These are phyloP conservation scores for Thelonectria blattea DNA, from an alignment of 2,329 filamentous ascomycete species.

Conservation along the genomic window DNA sequence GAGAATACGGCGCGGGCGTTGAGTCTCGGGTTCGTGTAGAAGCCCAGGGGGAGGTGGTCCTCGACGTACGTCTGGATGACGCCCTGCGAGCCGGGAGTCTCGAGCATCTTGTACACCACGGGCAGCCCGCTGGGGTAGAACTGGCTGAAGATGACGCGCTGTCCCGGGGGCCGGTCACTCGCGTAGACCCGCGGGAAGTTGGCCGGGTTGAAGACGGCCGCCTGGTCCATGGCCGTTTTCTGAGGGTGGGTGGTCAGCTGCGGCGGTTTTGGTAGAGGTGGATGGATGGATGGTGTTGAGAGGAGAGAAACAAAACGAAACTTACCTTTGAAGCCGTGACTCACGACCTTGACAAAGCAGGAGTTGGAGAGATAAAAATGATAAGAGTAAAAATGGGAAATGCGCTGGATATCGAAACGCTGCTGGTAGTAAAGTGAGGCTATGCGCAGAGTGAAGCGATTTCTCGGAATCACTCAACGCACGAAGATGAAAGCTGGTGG, in stretches of 20 bases:
- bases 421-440: neutral
- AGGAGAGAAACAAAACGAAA: neutral
- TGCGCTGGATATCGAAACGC: neutral
- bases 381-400: neutral
- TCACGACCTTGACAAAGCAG: neutral
- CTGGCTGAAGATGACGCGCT: conserved; percentile 37
- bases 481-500: conserved; percentile 1
- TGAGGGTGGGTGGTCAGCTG: conserved; percentile 18
- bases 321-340: neutral
- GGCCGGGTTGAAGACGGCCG: conserved; percentile 23
- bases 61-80: conserved; percentile 43
- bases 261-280: neutral
- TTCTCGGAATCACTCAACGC: neutral
- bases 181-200: conserved; percentile 32
- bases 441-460: neutral
- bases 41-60: conserved; percentile 44
- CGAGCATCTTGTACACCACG: conserved; percentile 43
- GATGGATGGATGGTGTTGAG: neutral
- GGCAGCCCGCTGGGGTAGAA: conserved; percentile 48
- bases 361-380: neutral
- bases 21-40: conserved; percentile 45
- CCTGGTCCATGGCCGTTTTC: conserved; percentile 29
- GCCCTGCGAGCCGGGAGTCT: conserved; percentile 31
- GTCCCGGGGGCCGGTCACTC: conserved; percentile 31
- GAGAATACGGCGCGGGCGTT: conserved; percentile 48